Conservation (phyloP, 108 stramenopile genomes). For the Pseudonitzschia multiseries region DNA sequence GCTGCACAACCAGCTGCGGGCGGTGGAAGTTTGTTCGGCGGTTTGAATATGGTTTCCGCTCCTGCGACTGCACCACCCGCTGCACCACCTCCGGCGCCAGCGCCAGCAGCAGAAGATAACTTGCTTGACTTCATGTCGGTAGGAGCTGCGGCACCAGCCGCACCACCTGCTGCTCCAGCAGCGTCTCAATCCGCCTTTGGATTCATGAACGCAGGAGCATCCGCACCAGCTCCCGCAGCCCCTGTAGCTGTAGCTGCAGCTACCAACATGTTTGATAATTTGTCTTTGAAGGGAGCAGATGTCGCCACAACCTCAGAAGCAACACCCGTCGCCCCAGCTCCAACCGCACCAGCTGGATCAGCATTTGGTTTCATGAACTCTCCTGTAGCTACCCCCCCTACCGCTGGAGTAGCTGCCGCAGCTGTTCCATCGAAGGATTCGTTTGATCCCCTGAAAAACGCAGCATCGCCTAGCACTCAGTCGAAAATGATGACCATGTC, state of each 20-base stretch:
- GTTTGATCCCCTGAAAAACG: slow-evolving; percentile 69
- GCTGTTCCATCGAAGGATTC: slow-evolving; percentile 17
- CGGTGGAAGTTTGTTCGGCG: slow-evolving; percentile 53
- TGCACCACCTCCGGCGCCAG: slow-evolving; percentile 20
- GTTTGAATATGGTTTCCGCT: slow-evolving; percentile 51
- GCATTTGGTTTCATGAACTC: slow-evolving; percentile 80
- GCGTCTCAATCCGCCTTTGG: slow-evolving; percentile 5
- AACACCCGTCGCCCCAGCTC: slow-evolving; percentile 14
- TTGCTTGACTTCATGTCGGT: slow-evolving; percentile 23
- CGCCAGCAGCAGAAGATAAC: slow-evolving; percentile 9
- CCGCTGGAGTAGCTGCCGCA: slow-evolving; percentile 20
- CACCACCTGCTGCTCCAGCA: slow-evolving; percentile 3
- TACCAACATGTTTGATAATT: slow-evolving; percentile 41
- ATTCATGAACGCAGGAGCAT: slow-evolving; percentile 11
- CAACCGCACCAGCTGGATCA: slow-evolving; percentile 49
- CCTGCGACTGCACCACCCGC: slow-evolving; percentile 11
- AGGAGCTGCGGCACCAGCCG: slow-evolving; percentile 18
- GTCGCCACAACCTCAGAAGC: slow-evolving; percentile 9
- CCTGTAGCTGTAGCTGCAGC: slow-evolving; percentile 24
- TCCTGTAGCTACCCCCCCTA: slow-evolving; percentile 22
- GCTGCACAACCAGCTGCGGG: slow-evolving; percentile 12
- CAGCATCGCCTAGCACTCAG: slow-evolving; percentile 30
- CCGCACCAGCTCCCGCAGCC: slow-evolving; percentile 10
- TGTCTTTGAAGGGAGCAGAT: slow-evolving; percentile 22
- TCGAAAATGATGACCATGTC: slow-evolving; percentile 45